These are phyloP conservation scores for Ophiognomonia clavigignenti-juglandacearum DNA, from an alignment of 2,329 filamentous ascomycete genomes.

Conservation along the genomic window DNA sequence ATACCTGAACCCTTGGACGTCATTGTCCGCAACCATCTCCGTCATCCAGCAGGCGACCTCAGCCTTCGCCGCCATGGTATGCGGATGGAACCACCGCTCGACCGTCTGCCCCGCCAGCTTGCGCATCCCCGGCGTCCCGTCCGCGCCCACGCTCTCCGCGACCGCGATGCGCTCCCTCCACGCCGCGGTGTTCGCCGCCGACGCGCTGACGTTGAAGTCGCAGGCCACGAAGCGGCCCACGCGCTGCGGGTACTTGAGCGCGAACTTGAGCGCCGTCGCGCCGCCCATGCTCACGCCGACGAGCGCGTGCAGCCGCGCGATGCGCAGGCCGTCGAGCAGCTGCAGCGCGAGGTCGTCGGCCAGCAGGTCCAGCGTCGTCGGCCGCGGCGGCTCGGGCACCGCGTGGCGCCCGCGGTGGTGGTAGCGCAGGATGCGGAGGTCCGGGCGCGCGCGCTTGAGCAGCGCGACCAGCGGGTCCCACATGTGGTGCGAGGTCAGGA, in stretches of 20 bases:
- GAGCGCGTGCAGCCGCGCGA: slow-evolving; percentile 60
- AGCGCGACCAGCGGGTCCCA: slow-evolving; percentile 70
- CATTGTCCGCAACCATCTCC: slow-evolving; percentile 65
- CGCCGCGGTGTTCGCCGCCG: slow-evolving; percentile 67
- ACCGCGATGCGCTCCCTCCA: slow-evolving; percentile 74
- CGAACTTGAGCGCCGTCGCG: slow-evolving; percentile 69
- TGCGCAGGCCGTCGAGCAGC: slow-evolving; percentile 65
- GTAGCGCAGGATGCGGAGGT: slow-evolving; percentile 72
- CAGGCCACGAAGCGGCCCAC: slow-evolving; percentile 63
- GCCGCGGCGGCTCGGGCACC: slow-evolving; percentile 40
- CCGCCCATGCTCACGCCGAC: slow-evolving; percentile 80
- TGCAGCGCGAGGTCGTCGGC: slow-evolving; percentile 60
- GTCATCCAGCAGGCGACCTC: slow-evolving; percentile 52
- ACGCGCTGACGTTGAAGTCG: slow-evolving; percentile 72
- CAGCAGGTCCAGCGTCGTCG: slow-evolving; percentile 59
- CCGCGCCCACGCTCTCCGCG: slow-evolving; percentile 47
- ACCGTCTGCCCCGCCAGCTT: slow-evolving; percentile 68
- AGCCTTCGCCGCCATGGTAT: slow-evolving; percentile 38
- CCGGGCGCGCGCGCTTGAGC: slow-evolving; percentile 55
- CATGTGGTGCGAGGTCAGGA: slow-evolving; percentile 73
- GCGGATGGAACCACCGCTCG: slow-evolving; percentile 71
- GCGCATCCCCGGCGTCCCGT: slow-evolving; percentile 53
- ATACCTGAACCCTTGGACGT: slow-evolving; percentile 63
- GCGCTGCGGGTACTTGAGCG: slow-evolving; percentile 58
- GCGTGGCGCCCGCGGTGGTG: slow-evolving; percentile 65